Evolutionary conservation across 495 filamentous ascomycete genomes (phyloP).

Genomic region (Cryomyces antarcticus): DNA sequence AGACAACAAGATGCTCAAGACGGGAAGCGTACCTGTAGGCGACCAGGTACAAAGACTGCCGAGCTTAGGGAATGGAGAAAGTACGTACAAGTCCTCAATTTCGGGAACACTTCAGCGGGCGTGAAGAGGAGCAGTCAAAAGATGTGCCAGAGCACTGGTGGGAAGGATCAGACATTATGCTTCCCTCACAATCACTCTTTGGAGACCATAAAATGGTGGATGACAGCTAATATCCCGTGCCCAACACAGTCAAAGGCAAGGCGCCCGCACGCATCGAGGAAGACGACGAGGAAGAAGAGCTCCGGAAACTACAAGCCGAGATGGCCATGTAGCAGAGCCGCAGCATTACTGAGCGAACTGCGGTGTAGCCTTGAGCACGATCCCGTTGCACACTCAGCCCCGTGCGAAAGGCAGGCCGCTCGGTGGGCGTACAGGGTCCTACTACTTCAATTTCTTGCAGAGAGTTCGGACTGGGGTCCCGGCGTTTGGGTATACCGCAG

Average conservation of each 20-base stretch:
- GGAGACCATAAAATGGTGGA: neutral
- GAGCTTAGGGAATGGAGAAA: conserved; percentile 44
- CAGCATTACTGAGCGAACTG: neutral
- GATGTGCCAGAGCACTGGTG: no score
- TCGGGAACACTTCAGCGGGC: no score
- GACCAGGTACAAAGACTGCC: conserved; percentile 57
- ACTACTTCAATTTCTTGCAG: no score
- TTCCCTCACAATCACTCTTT: neutral
- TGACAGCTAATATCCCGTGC: neutral
- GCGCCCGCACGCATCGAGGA: conserved; percentile 35
- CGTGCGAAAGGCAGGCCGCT: no score
- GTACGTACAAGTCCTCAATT: conserved; percentile 30
- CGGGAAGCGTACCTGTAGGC: conserved; percentile 53
- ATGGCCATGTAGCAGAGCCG: conserved; percentile 64
- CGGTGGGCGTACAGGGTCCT: no score
- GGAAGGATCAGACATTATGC: neutral
- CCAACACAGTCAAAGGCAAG: conserved; percentile 31
- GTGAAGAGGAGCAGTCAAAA: no score
- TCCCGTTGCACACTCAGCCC: no score
- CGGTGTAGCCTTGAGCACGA: no score
- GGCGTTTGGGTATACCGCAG: no score
- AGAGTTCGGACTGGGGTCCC: no score
- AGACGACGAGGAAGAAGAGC: conserved; percentile 88
- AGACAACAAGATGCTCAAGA: conserved; percentile 83
- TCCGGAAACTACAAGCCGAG: conserved; percentile 83